phyloP scores from a whole-genome alignment of 192 early-diverging fungal genomes.

The Coemansia javaensis region DNA sequence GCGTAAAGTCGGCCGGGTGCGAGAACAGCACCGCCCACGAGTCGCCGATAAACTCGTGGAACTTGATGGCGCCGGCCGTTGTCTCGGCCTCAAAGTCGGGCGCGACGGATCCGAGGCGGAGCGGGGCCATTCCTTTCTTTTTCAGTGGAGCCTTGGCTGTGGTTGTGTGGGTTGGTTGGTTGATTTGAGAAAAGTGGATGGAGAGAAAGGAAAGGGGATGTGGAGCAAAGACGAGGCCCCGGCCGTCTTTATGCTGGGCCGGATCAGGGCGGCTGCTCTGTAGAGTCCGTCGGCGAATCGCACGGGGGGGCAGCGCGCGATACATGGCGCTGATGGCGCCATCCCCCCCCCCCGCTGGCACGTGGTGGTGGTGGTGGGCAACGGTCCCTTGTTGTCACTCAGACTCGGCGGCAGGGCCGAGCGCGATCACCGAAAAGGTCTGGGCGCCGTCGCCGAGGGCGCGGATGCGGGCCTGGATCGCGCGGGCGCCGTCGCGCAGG shows the following conservation, averaged over 20 bases:
- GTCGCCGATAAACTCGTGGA: conserved; percentile 82
- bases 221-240: too few species aligned
- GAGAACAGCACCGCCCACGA: conserved; percentile 97
- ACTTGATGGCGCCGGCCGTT: conserved; percentile 84
- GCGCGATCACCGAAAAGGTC: conserved; percentile 27
- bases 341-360: too few species aligned
- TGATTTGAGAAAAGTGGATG: not conserved
- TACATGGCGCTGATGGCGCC: not conserved
- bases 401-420: conserved; percentile 10
- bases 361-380: too few species aligned
- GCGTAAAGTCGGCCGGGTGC: conserved; percentile 95
- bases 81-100: conserved; percentile 81
- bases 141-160: too few species aligned
- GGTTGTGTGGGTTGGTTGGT: not conserved
- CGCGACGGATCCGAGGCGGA: conserved; percentile 58
- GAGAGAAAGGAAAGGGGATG: not conserved
- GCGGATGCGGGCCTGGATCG: conserved; percentile 19
- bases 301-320: not conserved
- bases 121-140: conserved; percentile 38
- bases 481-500: conserved; percentile 37
- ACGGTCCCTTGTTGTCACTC: too few species aligned
- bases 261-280: too few species aligned
- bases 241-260: too few species aligned
- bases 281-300: too few species aligned
- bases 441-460: conserved; percentile 6